Evolutionary conservation across 768 basidiomycete genomes (phyloP), one percentile per base, ranked within the genome.

Genomic region (Ramaria rubella): DNA sequence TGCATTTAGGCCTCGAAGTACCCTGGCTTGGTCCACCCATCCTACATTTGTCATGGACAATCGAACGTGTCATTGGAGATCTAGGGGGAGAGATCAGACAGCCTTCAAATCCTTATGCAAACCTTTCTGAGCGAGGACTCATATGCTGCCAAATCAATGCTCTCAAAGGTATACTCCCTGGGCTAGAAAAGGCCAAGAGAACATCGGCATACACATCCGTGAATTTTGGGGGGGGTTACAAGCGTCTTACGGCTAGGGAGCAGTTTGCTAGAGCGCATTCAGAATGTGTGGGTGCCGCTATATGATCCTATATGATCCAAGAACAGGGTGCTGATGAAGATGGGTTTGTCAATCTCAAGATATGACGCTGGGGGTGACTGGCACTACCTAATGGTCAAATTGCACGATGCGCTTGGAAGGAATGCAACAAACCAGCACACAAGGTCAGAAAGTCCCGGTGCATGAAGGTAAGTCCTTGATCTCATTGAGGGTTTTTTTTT

Each of bases 61-160:
- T 49, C 3, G 27, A 49, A 38, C n/a, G 36, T n/a, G n/a, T n/a
- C 11, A n/a, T 38, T 38, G 36, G 36, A 11, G n/a, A 38, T 38
- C 36, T 38, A 11, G 36, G 36, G 36, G 36, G n/a, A n/a, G 36
- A 38, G n/a, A 38, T n/a, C 11, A 38, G n/a, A n/a, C 36, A 38
- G n/a, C 36, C 36, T n/a, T n/a, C n/a, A n/a, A n/a, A n/a, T n/a
- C n/a, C n/a, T n/a, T n/a, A n/a, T n/a, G n/a, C n/a, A n/a, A 71
- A 71, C 44, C 60, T 72, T 4, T 29, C 68, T n/a, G 55, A 68
- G 42, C 54, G 59, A 27, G 70, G 59, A 3, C 12, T 70, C 4
- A 51, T 60, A 0, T 57, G 58, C 5, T 58, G 46, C 6, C 64
- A 67, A 45, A 40, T 60, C 29, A 70, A 68, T 49, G 65, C 65